Percentiles rank a stretch among this genome's conserved stretches.
Evolutionary conservation across 108 stramenopile species (phyloP).

Genomic region (Cyclotella baltica): DNA sequence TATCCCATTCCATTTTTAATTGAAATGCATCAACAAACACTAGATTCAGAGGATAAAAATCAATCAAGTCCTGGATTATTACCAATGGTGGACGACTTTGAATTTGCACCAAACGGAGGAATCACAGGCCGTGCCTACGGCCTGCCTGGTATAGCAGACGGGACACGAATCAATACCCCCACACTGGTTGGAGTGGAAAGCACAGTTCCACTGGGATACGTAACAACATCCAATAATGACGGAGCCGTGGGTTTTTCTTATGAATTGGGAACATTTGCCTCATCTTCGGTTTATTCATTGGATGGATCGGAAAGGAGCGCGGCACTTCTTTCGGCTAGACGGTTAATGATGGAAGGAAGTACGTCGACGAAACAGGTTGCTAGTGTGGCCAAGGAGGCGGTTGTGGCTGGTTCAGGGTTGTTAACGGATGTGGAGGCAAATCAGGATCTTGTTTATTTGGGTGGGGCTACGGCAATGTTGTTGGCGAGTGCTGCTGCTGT

Average conservation of each 20-base stretch:
- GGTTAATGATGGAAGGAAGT: constrained; percentile 1
- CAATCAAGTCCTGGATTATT: constrained; percentile 45
- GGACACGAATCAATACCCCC: constrained; percentile 71
- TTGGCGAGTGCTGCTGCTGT: constrained; percentile 75
- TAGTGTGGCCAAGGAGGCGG: constrained; percentile 23
- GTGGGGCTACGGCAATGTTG: constrained; percentile 68
- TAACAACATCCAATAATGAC: constrained; percentile 22
- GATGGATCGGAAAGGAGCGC: constrained; percentile 37
- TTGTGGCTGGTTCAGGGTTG: constrained; percentile 12
- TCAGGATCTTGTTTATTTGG: constrained; percentile 55
- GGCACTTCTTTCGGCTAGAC: constrained; percentile 17
- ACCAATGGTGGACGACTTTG: constrained; percentile 80
- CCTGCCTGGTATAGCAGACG: constrained; percentile 75
- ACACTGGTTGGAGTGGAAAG: constrained; percentile 54
- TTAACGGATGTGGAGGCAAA: constrained; percentile 44
- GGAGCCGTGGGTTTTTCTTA: constrained; percentile 38
- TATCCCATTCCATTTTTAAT: constrained; percentile 74
- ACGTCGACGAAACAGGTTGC: constrained; percentile 17
- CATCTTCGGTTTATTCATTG: constrained; percentile 32
- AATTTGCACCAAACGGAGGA: constrained; percentile 72
- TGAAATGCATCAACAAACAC: constrained; percentile 29
- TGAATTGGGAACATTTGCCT: constrained; percentile 66
- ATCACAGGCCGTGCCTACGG: constrained; percentile 72
- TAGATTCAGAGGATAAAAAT: not conserved
- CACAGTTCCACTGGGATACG: constrained; percentile 75